Base-by-base conservation (phyloP, 2,329 filamentous ascomycete genomes). In the Ophiostoma australiae region DNA sequence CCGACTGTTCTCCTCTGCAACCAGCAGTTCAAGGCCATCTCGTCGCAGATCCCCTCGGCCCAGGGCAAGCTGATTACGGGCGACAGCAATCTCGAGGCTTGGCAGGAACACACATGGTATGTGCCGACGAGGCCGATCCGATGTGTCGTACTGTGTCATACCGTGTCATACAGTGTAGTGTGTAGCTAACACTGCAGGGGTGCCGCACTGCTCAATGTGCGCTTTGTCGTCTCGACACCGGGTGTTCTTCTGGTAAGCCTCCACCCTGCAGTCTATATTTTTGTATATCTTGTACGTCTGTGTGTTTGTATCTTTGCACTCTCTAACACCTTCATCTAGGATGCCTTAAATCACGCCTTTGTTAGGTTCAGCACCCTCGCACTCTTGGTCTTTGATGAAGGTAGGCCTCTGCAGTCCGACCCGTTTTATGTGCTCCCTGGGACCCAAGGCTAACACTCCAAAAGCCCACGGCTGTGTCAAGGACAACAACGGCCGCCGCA, bases 331-430 rank as follows among this genome's bases (percentile, higher is more conserved):
- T 15, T 41, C 63, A 23, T 11, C 2, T 15, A 74, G 2, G 91
- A 96, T 78, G 92, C 91, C 2, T 82, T 96, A 58, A 82, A 80
- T 0, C 91, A 95, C 79, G 91, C 85, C 0, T 96, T 96, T 77
- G 85, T 97, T 1, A 82, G 78, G 1, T 85, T 96, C 75, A 77
- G 81, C 0, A 82, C 81, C 2, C 79, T 97, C 31, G 84, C 89
- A 5, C 81, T 97, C 4, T 80, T 96, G 20, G 85, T 97, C 0
- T 91, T 97, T 75, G 93, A 97, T 76, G 93, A 97, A 87, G 91
- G 91, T 90, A 77, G 70, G 80, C 73, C 31, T 55, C n/a, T 17
- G 17, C 44, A 48, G 44, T 13, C n/a, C 52, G 3, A 58, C 52
- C 52, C 13, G 52, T 39, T 10, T 13, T n/a, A 0, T 52, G n/a